A percentile compares a stretch with the other conserved stretches of the same genome.
phyloP scores from a whole-genome alignment of 306 rosid genomes.

The Lablab purpureus region DNA sequence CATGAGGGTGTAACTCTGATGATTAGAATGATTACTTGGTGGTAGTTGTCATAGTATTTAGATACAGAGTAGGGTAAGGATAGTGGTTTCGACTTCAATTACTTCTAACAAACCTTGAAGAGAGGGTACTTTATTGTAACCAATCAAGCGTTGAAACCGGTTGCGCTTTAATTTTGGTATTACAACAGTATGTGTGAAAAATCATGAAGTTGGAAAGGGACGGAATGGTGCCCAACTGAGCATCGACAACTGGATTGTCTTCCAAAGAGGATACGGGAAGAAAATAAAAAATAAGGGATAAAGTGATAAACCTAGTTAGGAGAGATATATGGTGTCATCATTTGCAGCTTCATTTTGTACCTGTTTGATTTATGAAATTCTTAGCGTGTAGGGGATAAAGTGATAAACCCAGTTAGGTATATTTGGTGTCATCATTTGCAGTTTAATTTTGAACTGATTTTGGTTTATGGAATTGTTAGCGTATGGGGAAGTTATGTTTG shows the following conservation, averaged over 20 bases:
- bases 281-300: not conserved
- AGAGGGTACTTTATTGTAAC: not conserved
- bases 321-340: not conserved
- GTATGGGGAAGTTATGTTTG: conserved; percentile 32
- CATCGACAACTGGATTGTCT: not conserved
- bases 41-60: conserved; percentile 14
- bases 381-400: conserved; percentile 3
- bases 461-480: conserved; percentile 28
- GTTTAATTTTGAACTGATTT: conserved; percentile 22
- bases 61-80: conserved; percentile 28
- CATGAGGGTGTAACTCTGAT: conserved; percentile 24
- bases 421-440: conserved; percentile 15
- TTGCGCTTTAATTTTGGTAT: conserved; percentile 3
- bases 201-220: conserved; percentile 26
- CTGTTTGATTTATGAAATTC: conserved; percentile 32
- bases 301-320: not conserved
- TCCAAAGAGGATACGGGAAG: not conserved
- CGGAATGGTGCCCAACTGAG: not conserved
- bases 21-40: conserved; percentile 1
- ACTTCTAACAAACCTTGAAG: conserved; percentile 18
- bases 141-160: conserved; percentile 3
- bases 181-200: not conserved
- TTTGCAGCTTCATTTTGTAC: conserved; percentile 21
- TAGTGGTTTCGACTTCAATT: conserved; percentile 36
- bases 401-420: not conserved